These are phyloP conservation scores for Trichophyton equinum DNA, from an alignment of 2,329 filamentous ascomycete genomes.

Conservation along the genomic window DNA sequence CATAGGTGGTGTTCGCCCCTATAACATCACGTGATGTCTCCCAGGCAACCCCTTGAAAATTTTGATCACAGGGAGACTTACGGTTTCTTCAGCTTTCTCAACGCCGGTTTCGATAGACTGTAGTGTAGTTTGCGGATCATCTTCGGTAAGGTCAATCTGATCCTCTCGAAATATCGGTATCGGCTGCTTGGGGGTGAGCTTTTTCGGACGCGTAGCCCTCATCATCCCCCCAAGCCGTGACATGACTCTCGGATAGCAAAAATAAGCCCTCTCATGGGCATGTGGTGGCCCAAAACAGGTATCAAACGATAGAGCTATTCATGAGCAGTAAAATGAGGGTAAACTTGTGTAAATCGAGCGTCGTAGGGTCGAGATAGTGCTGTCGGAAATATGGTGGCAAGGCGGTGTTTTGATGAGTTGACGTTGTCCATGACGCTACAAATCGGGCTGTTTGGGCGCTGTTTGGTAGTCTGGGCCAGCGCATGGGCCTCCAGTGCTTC, in stretches of 20 bases:
- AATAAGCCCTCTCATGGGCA: constrained; percentile 28
- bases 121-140: constrained; percentile 67
- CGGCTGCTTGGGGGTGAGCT: constrained; percentile 81
- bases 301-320: constrained; percentile 49
- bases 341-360: constrained; percentile 45
- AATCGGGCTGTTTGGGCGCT: constrained; percentile 29
- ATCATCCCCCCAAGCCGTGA: constrained; percentile 35
- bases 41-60: constrained; percentile 22
- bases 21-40: constrained; percentile 27
- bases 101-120: constrained; percentile 88
- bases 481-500: constrained; percentile 33
- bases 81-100: constrained; percentile 93
- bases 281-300: constrained; percentile 49
- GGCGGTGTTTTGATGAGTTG: constrained; percentile 31
- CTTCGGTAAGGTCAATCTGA: constrained; percentile 83
- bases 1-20: background rate
- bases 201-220: constrained; percentile 43
- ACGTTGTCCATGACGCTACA: constrained; percentile 32
- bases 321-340: constrained; percentile 41
- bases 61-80: constrained; percentile 45
- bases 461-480: constrained; percentile 28
- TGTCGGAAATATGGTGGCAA: constrained; percentile 22
- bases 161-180: constrained; percentile 79
- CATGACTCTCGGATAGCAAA: constrained; percentile 32
- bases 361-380: constrained; percentile 35